Conservation (phyloP, 1,139 yeast genomes). For the Kurtzmaniella quercitrusa region DNA sequence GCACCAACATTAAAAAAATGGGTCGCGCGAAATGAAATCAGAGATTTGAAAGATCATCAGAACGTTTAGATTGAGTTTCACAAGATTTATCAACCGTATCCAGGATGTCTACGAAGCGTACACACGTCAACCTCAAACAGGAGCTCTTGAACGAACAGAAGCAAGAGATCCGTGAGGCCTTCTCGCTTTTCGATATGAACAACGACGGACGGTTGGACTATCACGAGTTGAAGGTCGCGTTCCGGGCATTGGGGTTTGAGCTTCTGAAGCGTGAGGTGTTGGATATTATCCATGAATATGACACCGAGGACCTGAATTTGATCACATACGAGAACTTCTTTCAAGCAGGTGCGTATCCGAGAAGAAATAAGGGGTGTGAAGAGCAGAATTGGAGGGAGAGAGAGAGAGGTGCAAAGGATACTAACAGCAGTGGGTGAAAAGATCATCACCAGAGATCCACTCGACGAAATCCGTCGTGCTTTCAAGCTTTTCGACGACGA, state of each 20-base stretch:
- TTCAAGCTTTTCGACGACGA: slow-evolving; percentile 89
- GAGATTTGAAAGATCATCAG: too few species aligned
- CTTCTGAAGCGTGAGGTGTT: slow-evolving; percentile 75
- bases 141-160: slow-evolving; percentile 86
- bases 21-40: not conserved
- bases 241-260: slow-evolving; percentile 92
- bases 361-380: not conserved
- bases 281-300: slow-evolving; percentile 77
- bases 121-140: slow-evolving; percentile 38
- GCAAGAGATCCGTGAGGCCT: slow-evolving; percentile 92
- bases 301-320: slow-evolving; percentile 66
- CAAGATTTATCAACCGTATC: too few species aligned
- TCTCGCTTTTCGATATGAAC: slow-evolving; percentile 87
- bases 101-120: slow-evolving; percentile 16
- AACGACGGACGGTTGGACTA: slow-evolving; percentile 87
- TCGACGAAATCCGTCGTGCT: slow-evolving; percentile 89
- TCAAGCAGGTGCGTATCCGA: slow-evolving; percentile 52
- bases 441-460: slow-evolving; percentile 81
- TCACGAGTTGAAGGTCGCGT: slow-evolving; percentile 89
- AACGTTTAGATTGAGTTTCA: too few species aligned
- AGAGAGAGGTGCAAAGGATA: slow-evolving; percentile 9
- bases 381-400: not conserved
- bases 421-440: slow-evolving; percentile 62
- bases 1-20: not conserved
- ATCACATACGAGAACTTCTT: slow-evolving; percentile 81